Evolutionary conservation across 306 rosid species (phyloP).

Genomic region (Cucumis sativus): Cucumber_9930_V3 NC_026659.2:30728001-30728500

Average conservation of each 20-base stretch:
- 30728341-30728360: slow-evolving; percentile 85
- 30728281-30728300: slow-evolving; percentile 87
- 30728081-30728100: slow-evolving; percentile 98
- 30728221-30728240: slow-evolving; percentile 65
- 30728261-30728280: slow-evolving; percentile 51
- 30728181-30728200: slow-evolving; percentile 99
- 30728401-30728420: slow-evolving; percentile 88
- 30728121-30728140: slow-evolving; percentile 94
- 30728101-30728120: slow-evolving; percentile 96
- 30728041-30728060: slow-evolving; percentile 98
- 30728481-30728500: slow-evolving; percentile 77
- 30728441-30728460: slow-evolving; percentile 93
- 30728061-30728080: slow-evolving; percentile 99
- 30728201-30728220: slow-evolving; percentile 36
- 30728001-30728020: slow-evolving; percentile 99
- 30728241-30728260: slow-evolving; percentile 80
- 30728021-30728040: slow-evolving; percentile 99
- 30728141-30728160: slow-evolving; percentile 77
- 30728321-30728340: slow-evolving; percentile 86
- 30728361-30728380: slow-evolving; percentile 87
- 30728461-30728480: slow-evolving; percentile 81
- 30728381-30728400: slow-evolving; percentile 94
- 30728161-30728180: slow-evolving; percentile 96
- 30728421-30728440: slow-evolving; percentile 97
- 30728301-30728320: slow-evolving; percentile 97